Conservation (phyloP, 352 stramenopile genomes). For the Pythium utonaiense region DNA sequence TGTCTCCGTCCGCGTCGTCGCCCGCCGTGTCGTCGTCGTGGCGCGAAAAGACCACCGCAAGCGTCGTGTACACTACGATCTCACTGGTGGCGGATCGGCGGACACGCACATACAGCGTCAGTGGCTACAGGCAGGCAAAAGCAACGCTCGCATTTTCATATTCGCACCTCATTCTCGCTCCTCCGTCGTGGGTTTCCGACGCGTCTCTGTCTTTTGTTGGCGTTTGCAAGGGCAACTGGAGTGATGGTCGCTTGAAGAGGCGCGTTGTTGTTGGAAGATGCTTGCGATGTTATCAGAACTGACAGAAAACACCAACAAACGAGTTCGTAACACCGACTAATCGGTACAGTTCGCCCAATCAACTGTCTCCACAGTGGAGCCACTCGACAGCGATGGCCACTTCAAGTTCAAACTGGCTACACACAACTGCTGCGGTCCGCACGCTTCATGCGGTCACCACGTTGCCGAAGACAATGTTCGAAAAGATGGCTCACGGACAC, state of each 20-base stretch:
- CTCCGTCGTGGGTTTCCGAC: neutral
- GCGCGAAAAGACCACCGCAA: conserved; percentile 29
- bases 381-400: no score
- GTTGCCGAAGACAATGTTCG: conserved; percentile 3
- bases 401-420: neutral
- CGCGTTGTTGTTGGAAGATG: neutral
- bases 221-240: neutral
- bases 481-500: conserved; percentile 4
- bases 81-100: conserved; percentile 18
- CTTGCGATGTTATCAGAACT: no score
- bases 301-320: no score
- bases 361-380: no score
- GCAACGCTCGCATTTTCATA: neutral
- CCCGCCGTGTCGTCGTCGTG: neutral
- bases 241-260: conserved; percentile 17
- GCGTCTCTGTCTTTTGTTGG: neutral
- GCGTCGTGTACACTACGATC: conserved; percentile 36
- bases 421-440: neutral
- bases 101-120: neutral
- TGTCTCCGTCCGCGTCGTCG: neutral
- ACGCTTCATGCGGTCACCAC: no score
- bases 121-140: neutral
- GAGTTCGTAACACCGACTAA: no score
- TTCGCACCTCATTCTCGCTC: conserved; percentile 1
- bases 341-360: no score